phyloP scores from a whole-genome alignment of 2,329 filamentous ascomycete genomes.

The Huntiella moniliformis region DNA sequence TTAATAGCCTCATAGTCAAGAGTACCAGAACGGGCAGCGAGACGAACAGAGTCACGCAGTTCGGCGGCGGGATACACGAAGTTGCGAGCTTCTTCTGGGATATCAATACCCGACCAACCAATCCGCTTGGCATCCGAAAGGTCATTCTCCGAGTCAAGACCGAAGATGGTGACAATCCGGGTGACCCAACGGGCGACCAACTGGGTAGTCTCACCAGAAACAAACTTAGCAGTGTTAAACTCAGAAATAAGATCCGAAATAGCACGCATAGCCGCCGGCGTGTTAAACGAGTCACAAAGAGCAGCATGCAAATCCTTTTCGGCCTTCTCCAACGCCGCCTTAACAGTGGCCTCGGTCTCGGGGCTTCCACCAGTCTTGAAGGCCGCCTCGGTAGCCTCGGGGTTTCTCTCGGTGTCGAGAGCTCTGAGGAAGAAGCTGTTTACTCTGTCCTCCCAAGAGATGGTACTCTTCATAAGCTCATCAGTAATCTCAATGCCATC shows the following conservation, averaged over 20 bases:
- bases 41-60: constrained; percentile 10
- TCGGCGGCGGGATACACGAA: constrained; percentile 25
- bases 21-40: constrained; percentile 15
- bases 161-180: constrained; percentile 66
- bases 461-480: constrained; percentile 37
- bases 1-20: constrained; percentile 29
- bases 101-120: constrained; percentile 24
- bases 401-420: constrained; percentile 10
- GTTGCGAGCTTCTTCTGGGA: constrained; percentile 27
- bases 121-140: constrained; percentile 15
- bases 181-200: constrained; percentile 60
- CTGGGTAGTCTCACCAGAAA: constrained; percentile 4
- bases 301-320: constrained; percentile 37
- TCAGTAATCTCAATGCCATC: constrained; percentile 81
- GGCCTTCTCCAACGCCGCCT: constrained; percentile 30
- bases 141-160: constrained; percentile 39
- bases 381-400: constrained; percentile 4
- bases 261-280: constrained; percentile 56
- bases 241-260: constrained; percentile 62
- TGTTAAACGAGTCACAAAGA: constrained; percentile 75
- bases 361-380: constrained; percentile 5
- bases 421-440: constrained; percentile 13
- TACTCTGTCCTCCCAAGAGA: constrained; percentile 12
- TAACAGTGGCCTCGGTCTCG: constrained; percentile 17
- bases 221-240: constrained; percentile 10